Percentiles rank a stretch among this genome's conserved stretches.
Conservation (phyloP, 1,284 basidiomycete genomes). For the Fomitopsis betulina region DNA sequence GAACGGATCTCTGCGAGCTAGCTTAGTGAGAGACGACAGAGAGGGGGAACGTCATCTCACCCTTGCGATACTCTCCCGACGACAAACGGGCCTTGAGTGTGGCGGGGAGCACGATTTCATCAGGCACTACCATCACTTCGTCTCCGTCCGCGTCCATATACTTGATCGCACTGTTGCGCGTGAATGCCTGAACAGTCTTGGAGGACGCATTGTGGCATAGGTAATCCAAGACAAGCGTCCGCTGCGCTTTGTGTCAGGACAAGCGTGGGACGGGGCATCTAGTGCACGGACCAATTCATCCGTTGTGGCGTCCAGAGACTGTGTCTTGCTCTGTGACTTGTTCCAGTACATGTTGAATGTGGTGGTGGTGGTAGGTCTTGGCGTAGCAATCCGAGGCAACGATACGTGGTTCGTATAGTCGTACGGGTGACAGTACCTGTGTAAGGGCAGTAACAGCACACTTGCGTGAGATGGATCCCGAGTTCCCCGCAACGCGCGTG, state of each 20-base stretch:
- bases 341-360: neutral
- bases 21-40: neutral
- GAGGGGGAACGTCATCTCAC: slow-evolving; percentile 33
- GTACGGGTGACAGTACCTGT: neutral
- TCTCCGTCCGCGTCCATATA: slow-evolving; percentile 68
- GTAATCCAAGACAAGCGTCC: slow-evolving; percentile 77
- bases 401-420: neutral
- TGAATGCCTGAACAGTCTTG: slow-evolving; percentile 67
- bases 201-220: slow-evolving; percentile 72
- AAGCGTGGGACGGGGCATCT: neutral
- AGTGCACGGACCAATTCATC: slow-evolving; percentile 17
- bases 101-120: slow-evolving; percentile 16
- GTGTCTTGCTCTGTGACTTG: neutral
- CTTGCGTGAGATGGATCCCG: neutral
- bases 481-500: slow-evolving; percentile 3
- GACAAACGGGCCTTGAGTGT: slow-evolving; percentile 35
- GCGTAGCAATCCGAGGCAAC: neutral
- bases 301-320: slow-evolving; percentile 15
- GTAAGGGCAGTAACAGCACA: neutral
- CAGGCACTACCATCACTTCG: slow-evolving; percentile 38
- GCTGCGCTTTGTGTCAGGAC: slow-evolving; percentile 34
- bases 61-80: slow-evolving; percentile 50
- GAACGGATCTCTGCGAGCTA: slow-evolving; percentile 52
- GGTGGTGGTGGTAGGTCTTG: neutral
- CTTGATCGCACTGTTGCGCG: slow-evolving; percentile 54